Percentiles rank a stretch among this genome's conserved stretches.
phyloP scores from a whole-genome alignment of 2,329 filamentous ascomycete species.

The Acrocalymma vagum region DNA sequence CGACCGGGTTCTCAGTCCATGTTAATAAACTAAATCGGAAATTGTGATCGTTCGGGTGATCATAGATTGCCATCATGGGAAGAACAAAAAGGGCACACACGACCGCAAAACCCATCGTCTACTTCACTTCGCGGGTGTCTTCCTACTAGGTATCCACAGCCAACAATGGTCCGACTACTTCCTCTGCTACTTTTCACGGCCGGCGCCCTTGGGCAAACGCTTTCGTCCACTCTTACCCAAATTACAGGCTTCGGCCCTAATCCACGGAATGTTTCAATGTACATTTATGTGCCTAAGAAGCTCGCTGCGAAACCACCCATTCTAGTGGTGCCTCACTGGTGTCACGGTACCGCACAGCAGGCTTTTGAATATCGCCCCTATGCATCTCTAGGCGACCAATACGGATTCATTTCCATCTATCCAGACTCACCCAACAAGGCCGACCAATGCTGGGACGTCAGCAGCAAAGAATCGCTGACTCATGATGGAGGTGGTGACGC shows the following conservation, averaged over 20 bases:
- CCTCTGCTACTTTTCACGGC: slow-evolving; percentile 19
- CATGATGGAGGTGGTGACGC: slow-evolving; percentile 45
- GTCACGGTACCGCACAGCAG: slow-evolving; percentile 38
- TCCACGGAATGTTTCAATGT: slow-evolving; percentile 41
- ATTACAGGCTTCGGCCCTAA: slow-evolving; percentile 41
- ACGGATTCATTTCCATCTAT: slow-evolving; percentile 47
- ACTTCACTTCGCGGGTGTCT: too few relatives aligned
- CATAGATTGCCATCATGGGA: too few relatives aligned
- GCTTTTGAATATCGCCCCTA: slow-evolving; percentile 39
- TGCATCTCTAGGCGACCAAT: slow-evolving; percentile 37
- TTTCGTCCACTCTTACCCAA: slow-evolving; percentile 36
- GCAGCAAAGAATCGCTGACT: slow-evolving; percentile 39
- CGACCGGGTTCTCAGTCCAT: too few relatives aligned
- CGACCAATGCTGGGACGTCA: slow-evolving; percentile 47
- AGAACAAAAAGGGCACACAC: too few relatives aligned
- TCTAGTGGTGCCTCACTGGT: slow-evolving; percentile 44
- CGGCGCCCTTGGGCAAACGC: slow-evolving; percentile 23
- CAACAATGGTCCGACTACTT: slow-evolving; percentile 10
- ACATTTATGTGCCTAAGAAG: slow-evolving; percentile 42
- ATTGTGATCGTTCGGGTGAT: too few relatives aligned
- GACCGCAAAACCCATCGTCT: too few relatives aligned
- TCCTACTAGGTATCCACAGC: too few relatives aligned
- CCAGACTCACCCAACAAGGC: slow-evolving; percentile 36
- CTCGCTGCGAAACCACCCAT: slow-evolving; percentile 38
- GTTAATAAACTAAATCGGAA: too few relatives aligned